Conservation (phyloP, 306 rosid genomes). For the Delonix regia region DNA sequence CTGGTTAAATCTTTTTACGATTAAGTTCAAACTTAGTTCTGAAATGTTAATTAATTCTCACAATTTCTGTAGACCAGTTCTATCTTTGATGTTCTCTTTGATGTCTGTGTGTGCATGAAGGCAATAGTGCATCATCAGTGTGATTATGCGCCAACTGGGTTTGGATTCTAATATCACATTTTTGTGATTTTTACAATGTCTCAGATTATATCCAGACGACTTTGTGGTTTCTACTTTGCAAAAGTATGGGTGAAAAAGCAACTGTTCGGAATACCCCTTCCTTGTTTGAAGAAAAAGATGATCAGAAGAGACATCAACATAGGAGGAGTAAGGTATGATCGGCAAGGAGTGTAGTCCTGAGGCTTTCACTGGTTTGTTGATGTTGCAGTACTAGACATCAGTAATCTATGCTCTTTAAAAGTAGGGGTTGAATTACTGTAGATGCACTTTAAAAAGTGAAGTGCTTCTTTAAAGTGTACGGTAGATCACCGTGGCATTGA, state of each 20-base stretch:
- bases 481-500: not conserved
- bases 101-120: not conserved
- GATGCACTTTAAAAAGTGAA: not conserved
- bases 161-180: not conserved
- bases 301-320: constrained; percentile 38
- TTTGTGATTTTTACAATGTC: not conserved
- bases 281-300: constrained; percentile 50
- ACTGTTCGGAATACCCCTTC: constrained; percentile 35
- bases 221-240: not conserved
- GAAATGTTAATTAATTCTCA: too few relatives aligned
- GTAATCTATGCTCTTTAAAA: not conserved
- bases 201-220: not conserved
- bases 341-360: not conserved
- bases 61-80: not conserved
- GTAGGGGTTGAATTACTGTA: not conserved
- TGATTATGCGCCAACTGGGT: not conserved
- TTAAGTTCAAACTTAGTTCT: not conserved
- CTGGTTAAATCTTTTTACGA: not conserved
- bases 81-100: not conserved
- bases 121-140: not conserved
- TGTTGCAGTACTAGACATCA: not conserved
- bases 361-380: not conserved
- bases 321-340: constrained; percentile 46
- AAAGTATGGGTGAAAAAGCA: constrained; percentile 48
- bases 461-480: not conserved